A percentile compares a stretch with the other conserved stretches of the same genome.
Conservation (phyloP, 441 rosid genomes). For the Pelargonium myrrhifolium region DNA sequence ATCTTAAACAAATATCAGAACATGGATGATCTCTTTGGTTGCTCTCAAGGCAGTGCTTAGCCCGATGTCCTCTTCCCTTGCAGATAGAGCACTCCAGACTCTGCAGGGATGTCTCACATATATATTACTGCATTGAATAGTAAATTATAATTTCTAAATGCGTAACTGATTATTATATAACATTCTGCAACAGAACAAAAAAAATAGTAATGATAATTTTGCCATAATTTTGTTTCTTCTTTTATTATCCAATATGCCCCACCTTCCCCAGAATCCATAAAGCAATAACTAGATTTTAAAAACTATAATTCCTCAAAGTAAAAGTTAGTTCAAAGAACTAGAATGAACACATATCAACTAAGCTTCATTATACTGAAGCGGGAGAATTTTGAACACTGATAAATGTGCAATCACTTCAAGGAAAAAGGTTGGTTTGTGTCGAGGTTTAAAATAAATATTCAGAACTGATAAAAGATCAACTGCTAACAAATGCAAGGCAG, state of each 20-base stretch:
- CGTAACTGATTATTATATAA: background rate
- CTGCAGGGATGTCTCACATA: conserved; percentile 9
- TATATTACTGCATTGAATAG: conserved; percentile 2
- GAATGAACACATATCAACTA: background rate
- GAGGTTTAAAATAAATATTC: background rate
- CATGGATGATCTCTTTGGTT: conserved; percentile 10
- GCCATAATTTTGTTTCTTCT: background rate
- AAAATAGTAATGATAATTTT: no score
- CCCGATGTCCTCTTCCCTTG: conserved; percentile 7
- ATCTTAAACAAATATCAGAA: conserved; percentile 22
- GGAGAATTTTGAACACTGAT: no score
- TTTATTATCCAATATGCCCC: background rate
- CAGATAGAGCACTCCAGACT: conserved; percentile 16
- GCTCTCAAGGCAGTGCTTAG: conserved; percentile 10
- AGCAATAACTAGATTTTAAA: background rate
- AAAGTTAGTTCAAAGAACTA: background rate
- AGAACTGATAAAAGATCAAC: background rate
- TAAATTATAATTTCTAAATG: background rate
- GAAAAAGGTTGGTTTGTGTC: no score
- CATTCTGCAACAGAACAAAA: background rate
- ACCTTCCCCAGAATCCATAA: background rate
- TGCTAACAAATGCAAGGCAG: background rate
- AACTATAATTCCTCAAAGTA: background rate
- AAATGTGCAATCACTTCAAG: no score
- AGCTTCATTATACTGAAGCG: background rate